Conservation (phyloP, 345 rosid species). For the Combretum micranthum region DNA sequence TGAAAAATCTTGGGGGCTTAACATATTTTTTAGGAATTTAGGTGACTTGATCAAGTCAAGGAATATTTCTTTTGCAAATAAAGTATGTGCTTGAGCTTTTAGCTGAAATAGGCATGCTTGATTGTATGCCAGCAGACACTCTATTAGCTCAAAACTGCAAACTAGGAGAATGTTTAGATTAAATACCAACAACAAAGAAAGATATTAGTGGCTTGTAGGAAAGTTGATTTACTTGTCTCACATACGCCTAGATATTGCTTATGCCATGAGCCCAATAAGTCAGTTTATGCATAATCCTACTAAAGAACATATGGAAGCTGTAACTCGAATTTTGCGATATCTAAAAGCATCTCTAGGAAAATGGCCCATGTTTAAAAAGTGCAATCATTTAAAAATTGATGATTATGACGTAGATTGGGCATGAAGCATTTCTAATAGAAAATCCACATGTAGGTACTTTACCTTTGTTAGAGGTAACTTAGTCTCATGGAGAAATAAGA, state of each 20-base stretch:
- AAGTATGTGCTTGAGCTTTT: slow-evolving; percentile 3
- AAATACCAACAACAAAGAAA: neutral
- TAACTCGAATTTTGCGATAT: neutral
- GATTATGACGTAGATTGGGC: too few relatives aligned
- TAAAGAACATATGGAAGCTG: neutral
- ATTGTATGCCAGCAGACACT: neutral
- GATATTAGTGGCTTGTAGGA: neutral
- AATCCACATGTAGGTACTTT: too few relatives aligned
- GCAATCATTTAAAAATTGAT: neutral
- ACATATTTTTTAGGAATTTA: neutral
- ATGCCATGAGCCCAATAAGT: neutral
- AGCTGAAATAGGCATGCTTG: neutral
- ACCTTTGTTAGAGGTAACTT: too few relatives aligned
- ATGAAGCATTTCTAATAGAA: too few relatives aligned
- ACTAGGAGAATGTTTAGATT: neutral
- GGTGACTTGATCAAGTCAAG: neutral
- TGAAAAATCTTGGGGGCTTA: neutral
- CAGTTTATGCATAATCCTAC: neutral
- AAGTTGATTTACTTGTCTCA: slow-evolving; percentile 2
- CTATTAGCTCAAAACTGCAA: neutral
- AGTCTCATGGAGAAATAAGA: too few relatives aligned
- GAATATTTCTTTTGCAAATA: slow-evolving; percentile 1
- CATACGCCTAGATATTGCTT: neutral
- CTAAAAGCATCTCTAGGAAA: neutral
- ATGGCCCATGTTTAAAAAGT: neutral